Base-by-base conservation (phyloP, 768 basidiomycete species). In the Mycena belliarum region DNA sequence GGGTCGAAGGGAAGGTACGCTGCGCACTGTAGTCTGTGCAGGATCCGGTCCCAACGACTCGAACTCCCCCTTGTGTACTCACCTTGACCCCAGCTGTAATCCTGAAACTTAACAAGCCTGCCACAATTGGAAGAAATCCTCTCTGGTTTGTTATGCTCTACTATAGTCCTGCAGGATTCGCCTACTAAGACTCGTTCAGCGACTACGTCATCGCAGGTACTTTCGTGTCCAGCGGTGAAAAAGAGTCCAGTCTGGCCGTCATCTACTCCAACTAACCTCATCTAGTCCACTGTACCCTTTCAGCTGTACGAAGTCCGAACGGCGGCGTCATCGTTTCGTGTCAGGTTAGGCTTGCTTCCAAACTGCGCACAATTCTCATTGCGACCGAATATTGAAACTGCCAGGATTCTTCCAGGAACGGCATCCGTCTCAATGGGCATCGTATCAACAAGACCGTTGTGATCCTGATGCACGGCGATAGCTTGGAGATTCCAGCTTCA, bases 251-350 rank as follows among this genome's bases (percentile, higher is more conserved):
- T 45, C 15, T 16, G 2, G 29, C 29, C 29, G 12, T n/a, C 29
- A 32, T 32, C 12, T 35, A 35, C 10, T 38, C 15, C 25, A 16
- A 20, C 32, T 26, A 15, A 44, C 42, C 21, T 8, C 1, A 21
- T 35, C 1, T 21, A 59, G 58, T 49, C 5, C 59, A 52, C 25
- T 63, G 55, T 35, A 44, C 38, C 12, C 41, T 63, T 21, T 60
- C 41, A 54, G 93, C 89, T 10, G 84, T 93, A 47, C 80, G 77
- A 41, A 87, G 89, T 15, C 84, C 85, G 24, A 80, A 79, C 6
- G 91, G 89, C 35, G 88, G 87, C 3, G 75, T 89, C 32, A 85
- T 91, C 63, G 79, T 93, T 49, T 91, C 91, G 6, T 92, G 91
- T 65, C 86, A 91, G 74, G 90, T 90, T n/a, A 28, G 35, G 55